Base-by-base conservation (phyloP, 345 rosid species). In the Euphorbia peplus region DNA sequence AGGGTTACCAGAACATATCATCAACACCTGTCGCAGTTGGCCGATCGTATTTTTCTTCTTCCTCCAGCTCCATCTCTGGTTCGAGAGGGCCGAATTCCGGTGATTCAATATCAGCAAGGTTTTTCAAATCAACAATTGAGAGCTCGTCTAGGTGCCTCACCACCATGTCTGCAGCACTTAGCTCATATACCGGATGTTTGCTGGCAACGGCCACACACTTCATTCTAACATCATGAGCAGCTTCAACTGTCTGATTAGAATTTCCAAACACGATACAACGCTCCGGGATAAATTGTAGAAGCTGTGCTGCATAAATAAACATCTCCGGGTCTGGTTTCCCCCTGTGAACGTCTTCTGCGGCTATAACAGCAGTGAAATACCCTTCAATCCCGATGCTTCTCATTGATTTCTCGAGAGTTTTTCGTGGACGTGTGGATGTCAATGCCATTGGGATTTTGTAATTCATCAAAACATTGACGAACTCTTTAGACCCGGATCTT, bases 241-340 rank as follows among this genome's bases (percentile, higher is more conserved):
- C 99, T 80, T 95, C 99, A 16, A 91, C 87, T 0, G 97, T 87
- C 78, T 82, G 92, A 63, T 91, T 95, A 0, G 99, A 90, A 84
- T 88, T 95, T 59, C 97, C 97, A 60, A 91, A 91, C 63, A 95
- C 97, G 19, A 95, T 95, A 86, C 99, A 95, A 9, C 99, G 87
- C 65, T 95, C 97, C 0, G 99, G 93, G 72, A 90, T 89, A 57
- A 91, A 87, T 28, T 90, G 80, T 47, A 95, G 87, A 68, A 90
- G 90, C 83, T 95, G 95, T 19, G 97, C 88, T 3, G 97, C 97
- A 3, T 89, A 90, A 3, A 79, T 52, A 29, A 85, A 91, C 99
- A 91, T 95, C 85, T 95, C 99, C 0, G 99, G 96, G 73, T 95
- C 99, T 0, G 99, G 97, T 74, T 87, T 95, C 48, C 97, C 99